Base-by-base conservation (phyloP, 2,329 filamentous ascomycete genomes). In the Coniochaeta ligniaria region DNA sequence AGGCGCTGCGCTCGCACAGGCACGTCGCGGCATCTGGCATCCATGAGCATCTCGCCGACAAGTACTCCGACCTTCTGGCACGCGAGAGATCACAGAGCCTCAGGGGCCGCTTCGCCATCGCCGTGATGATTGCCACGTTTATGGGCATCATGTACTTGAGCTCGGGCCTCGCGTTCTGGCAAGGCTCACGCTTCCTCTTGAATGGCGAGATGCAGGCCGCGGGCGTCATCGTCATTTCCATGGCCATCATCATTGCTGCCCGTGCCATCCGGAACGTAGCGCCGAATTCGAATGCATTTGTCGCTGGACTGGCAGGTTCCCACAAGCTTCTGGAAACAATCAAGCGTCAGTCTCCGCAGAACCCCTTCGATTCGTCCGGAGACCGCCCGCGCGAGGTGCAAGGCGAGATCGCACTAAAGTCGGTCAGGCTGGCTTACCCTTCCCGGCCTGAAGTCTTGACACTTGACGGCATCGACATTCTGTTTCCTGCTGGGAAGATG, bases 11-110 rank as follows among this genome's bases (percentile, higher is more conserved):
- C 72, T 96, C 92, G 0, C 89, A 96, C 67, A 86, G 94, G 63
- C 96, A 96, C 70, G 90, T 93, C 6, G 87, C 90, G 6, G 93
- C 94, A 33, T 98, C 96, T 70, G 91, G 91, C 36, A 96, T 92
- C 0, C 92, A 97, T 72, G 89, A 93, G 59, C 91, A 92, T 64
- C 83, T 97, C 14, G 91, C 92, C 12, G 81, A 82, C 61, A 88
- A 93, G 71, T 97, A 97, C 70, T 90, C 95, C 66, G 72, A 71
- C 1, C 89, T 96, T 71, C 78, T 97, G 33, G 74, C 75, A 38
- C 81, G 83, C 60, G 92, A 91, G 8, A 87, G 93, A 70, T 83
- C 79, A 66, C 91, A 82, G 71, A 93, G 93, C 20, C 85, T 85
- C 73, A 89, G 85, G 66, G 83, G 88, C 69, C 93, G 96, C 76